phyloP scores from a whole-genome alignment of 2,329 filamentous ascomycete species.

The Blumeriella jaapii region DNA sequence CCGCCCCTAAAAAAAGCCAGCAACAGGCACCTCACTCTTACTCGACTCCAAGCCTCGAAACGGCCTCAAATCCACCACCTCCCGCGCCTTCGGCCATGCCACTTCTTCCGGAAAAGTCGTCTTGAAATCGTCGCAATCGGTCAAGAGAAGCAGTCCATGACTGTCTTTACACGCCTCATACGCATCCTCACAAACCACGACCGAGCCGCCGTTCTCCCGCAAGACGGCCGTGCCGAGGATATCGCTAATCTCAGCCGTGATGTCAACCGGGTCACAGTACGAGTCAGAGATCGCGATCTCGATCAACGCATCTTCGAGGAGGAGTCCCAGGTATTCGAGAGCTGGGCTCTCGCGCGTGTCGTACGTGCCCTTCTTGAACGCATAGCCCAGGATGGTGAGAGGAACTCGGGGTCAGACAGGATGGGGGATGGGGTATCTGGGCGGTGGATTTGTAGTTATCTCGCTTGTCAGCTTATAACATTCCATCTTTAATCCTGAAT shows the following conservation, averaged over 20 bases:
- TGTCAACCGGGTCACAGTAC: constrained; percentile 30
- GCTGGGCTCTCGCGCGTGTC: constrained; percentile 64
- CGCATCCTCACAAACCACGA: constrained; percentile 32
- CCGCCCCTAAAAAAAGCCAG: constrained; percentile 14
- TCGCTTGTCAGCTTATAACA: neutral
- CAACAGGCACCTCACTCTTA: too few species aligned
- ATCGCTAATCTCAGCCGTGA: constrained; percentile 30
- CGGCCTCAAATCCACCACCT: constrained; percentile 17
- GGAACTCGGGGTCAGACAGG: constrained; percentile 71
- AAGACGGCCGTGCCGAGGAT: constrained; percentile 23
- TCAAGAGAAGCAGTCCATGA: constrained; percentile 38
- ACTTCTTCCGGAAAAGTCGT: constrained; percentile 17
- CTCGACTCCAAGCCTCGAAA: constrained; percentile 16
- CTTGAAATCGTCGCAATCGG: constrained; percentile 41
- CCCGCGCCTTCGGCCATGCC: neutral
- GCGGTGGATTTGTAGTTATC: constrained; percentile 43
- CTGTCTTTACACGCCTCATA: constrained; percentile 35
- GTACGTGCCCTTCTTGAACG: constrained; percentile 70
- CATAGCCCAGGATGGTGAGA: constrained; percentile 64
- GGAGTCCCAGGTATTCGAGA: constrained; percentile 52
- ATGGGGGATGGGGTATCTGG: constrained; percentile 60
- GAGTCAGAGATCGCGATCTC: constrained; percentile 62
- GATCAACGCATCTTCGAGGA: constrained; percentile 51
- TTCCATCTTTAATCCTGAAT: too few species aligned
- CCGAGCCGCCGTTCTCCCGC: constrained; percentile 22